Evolutionary conservation across 768 basidiomycete genomes (phyloP).

Genomic region (Cyclocybe aegerita): DNA sequence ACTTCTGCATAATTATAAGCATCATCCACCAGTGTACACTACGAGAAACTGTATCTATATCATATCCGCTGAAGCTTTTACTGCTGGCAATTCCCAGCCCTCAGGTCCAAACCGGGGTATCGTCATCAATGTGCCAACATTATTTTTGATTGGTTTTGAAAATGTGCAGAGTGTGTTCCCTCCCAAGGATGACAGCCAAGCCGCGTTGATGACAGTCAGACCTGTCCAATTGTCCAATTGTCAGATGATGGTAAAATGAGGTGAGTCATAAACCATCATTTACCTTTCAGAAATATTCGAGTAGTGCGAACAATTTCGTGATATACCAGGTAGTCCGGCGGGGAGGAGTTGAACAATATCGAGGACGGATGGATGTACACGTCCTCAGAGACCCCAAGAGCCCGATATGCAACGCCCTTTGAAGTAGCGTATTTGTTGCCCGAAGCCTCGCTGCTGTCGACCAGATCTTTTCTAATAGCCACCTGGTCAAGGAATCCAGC

Average conservation of each 20-base stretch:
- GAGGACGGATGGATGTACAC: constrained; percentile 93
- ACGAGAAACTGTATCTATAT: constrained; percentile 3
- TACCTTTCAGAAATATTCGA: constrained; percentile 80
- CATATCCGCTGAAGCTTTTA: constrained; percentile 35
- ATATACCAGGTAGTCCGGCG: constrained; percentile 87
- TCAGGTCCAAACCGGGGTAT: constrained; percentile 85
- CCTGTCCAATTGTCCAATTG: constrained; percentile 39
- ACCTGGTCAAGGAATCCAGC: constrained; percentile 96
- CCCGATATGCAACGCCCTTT: constrained; percentile 80
- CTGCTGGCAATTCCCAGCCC: constrained; percentile 84
- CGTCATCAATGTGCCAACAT: constrained; percentile 64
- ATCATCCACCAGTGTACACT: too few species aligned
- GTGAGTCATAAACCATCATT: constrained; percentile 10
- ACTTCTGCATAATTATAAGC: constrained; percentile 2
- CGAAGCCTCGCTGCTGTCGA: constrained; percentile 53
- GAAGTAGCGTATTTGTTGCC: constrained; percentile 74
- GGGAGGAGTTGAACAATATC: constrained; percentile 61
- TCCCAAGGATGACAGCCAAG: constrained; percentile 84
- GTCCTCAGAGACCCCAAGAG: constrained; percentile 78
- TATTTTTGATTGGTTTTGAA: constrained; percentile 80
- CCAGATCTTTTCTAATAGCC: constrained; percentile 85
- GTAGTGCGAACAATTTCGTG: constrained; percentile 79
- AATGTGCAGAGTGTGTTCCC: constrained; percentile 82
- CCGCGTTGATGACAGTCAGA: constrained; percentile 80
- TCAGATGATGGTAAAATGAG: background rate